These are phyloP conservation scores for Amphicarpaea edgeworthii DNA, from an alignment of 306 rosid genomes.

Conservation along the genomic window DNA sequence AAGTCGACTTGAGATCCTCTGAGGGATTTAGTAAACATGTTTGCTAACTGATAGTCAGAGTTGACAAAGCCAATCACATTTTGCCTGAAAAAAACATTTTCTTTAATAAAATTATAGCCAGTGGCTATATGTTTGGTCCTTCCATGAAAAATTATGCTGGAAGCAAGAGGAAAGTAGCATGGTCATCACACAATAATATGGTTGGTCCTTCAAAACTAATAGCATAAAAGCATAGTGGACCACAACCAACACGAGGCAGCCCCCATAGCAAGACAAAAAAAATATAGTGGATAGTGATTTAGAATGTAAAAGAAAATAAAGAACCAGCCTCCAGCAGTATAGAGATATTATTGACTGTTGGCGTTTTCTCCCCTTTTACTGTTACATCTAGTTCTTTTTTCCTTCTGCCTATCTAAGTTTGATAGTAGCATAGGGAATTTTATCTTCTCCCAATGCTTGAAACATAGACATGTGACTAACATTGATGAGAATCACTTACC, in stretches of 20 bases:
- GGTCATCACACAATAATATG: slow-evolving; percentile 8
- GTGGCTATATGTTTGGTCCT: background rate
- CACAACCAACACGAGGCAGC: no score
- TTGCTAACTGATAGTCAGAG: background rate
- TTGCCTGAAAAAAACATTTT: no score
- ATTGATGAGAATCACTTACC: background rate
- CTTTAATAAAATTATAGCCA: background rate
- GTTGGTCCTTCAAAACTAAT: no score
- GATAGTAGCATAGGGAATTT: background rate
- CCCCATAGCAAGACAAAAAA: no score
- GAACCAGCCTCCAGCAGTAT: background rate
- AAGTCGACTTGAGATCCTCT: background rate
- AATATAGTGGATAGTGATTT: no score
- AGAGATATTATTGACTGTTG: background rate
- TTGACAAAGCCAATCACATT: background rate
- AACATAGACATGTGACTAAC: background rate
- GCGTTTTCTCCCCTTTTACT: background rate
- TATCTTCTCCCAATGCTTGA: background rate
- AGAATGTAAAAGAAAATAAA: background rate
- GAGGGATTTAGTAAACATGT: background rate
- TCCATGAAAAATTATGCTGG: background rate
- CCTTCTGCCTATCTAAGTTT: background rate
- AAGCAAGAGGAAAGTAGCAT: background rate
- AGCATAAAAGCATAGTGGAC: no score
- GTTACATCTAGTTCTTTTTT: background rate